Conservation (phyloP, 78 protist species). For the Dictyostelium capitatum region DNA sequence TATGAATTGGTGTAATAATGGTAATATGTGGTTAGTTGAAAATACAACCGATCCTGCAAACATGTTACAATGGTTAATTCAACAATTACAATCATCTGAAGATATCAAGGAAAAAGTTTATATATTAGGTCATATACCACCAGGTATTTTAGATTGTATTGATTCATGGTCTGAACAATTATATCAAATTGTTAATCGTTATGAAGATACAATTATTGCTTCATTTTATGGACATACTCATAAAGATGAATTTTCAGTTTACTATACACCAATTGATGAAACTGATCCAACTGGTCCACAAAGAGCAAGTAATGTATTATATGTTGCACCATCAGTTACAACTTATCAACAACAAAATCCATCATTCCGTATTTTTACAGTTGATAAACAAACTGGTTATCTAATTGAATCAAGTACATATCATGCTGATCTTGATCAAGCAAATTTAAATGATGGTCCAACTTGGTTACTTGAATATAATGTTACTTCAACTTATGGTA, state of each 20-base stretch:
- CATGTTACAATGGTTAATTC: slow-evolving; percentile 41
- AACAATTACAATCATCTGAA: slow-evolving; percentile 31
- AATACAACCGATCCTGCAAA: slow-evolving; percentile 66
- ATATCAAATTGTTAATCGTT: slow-evolving; percentile 55
- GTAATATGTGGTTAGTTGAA: slow-evolving; percentile 22
- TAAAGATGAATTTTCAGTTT: slow-evolving; percentile 43
- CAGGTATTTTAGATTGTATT: slow-evolving; percentile 63
- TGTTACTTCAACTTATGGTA: slow-evolving; percentile 23
- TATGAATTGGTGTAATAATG: slow-evolving; percentile 80
- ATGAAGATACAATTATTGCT: slow-evolving; percentile 57
- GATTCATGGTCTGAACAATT: slow-evolving; percentile 59
- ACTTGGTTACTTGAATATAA: slow-evolving; percentile 55
- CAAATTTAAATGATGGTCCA: slow-evolving; percentile 20
- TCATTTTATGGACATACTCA: slow-evolving; percentile 75
- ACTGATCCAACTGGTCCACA: neutral
- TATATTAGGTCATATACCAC: slow-evolving; percentile 68
- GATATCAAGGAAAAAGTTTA: slow-evolving; percentile 50
- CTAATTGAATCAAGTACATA: slow-evolving; percentile 52
- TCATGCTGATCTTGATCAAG: slow-evolving; percentile 15
- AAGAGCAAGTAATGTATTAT: slow-evolving; percentile 19
- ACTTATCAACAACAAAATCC: slow-evolving; percentile 75
- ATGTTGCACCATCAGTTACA: slow-evolving; percentile 49
- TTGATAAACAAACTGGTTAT: slow-evolving; percentile 5
- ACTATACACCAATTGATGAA: slow-evolving; percentile 12
- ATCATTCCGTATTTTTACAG: slow-evolving; percentile 54